Conservation (phyloP, 441 rosid genomes). For the Croton laevigatus region DNA sequence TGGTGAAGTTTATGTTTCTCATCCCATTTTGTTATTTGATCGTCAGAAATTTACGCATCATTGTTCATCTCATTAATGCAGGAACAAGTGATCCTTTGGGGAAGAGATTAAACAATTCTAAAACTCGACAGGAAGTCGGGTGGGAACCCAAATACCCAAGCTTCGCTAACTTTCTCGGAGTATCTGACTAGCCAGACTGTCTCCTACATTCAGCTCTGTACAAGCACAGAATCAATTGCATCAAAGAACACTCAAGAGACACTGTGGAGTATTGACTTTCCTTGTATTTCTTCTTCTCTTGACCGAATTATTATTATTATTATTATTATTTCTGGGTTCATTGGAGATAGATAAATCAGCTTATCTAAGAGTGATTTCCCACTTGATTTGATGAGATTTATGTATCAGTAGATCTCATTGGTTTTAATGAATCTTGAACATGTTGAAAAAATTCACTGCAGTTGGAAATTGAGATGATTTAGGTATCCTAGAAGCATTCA, state of each 20-base stretch:
- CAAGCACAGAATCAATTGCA: background rate
- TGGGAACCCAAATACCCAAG: constrained; percentile 89
- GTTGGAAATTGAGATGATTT: no score
- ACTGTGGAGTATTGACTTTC: background rate
- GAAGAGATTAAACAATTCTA: constrained; percentile 73
- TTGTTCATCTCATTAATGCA: constrained; percentile 27
- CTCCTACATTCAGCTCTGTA: background rate
- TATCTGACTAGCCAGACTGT: constrained; percentile 34
- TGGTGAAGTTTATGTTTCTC: background rate
- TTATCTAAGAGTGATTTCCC: background rate
- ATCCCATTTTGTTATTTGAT: background rate
- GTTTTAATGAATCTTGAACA: no score
- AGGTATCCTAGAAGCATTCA: no score
- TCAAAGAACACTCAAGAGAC: background rate
- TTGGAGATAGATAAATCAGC: background rate
- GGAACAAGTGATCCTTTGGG: constrained; percentile 80
- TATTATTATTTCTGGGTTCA: background rate
- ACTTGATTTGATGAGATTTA: background rate
- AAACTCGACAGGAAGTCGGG: constrained; percentile 64
- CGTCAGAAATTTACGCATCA: constrained; percentile 4
- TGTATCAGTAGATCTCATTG: background rate
- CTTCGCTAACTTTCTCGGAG: constrained; percentile 71
- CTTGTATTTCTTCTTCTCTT: background rate
- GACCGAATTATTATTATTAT: background rate
- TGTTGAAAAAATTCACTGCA: no score